Conservation (phyloP, 768 basidiomycete genomes). For the Megacollybia marginata region DNA sequence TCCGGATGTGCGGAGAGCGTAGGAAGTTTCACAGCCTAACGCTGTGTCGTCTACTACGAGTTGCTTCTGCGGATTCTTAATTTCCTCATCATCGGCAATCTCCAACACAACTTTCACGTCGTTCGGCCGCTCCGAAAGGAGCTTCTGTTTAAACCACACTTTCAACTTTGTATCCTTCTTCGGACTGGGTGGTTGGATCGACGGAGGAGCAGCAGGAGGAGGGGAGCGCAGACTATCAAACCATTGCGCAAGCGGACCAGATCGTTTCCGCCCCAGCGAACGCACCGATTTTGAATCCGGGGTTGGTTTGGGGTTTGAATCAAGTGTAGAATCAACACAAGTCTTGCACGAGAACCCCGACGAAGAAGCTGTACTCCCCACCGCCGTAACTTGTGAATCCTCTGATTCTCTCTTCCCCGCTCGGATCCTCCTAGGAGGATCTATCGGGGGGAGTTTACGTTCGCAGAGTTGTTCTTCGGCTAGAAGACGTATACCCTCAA, state of each 20-base stretch:
- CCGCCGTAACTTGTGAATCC: slow-evolving; percentile 55
- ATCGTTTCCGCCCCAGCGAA: slow-evolving; percentile 7
- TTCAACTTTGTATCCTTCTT: slow-evolving; percentile 43
- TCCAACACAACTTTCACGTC: slow-evolving; percentile 25
- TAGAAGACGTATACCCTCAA: slow-evolving; percentile 35
- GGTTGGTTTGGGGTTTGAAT: slow-evolving; percentile 5
- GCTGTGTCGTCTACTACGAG: background rate
- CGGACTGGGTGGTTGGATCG: slow-evolving; percentile 12
- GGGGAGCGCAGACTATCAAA: slow-evolving; percentile 13
- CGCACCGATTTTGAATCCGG: slow-evolving; percentile 6
- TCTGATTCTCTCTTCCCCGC: slow-evolving; percentile 42
- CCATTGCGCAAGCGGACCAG: background rate
- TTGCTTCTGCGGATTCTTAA: background rate
- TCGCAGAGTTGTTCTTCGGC: slow-evolving; percentile 36
- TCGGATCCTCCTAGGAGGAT: slow-evolving; percentile 19
- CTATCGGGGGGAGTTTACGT: slow-evolving; percentile 23
- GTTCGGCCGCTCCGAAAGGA: slow-evolving; percentile 29
- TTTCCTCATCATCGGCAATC: background rate
- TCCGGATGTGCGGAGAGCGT: slow-evolving; percentile 35
- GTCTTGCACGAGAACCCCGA: slow-evolving; percentile 7
- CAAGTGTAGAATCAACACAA: too few relatives aligned
- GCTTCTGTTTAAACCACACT: slow-evolving; percentile 59
- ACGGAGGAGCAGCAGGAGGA: slow-evolving; percentile 12
- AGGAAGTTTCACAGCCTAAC: slow-evolving; percentile 11
- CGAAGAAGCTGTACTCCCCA: slow-evolving; percentile 18